Percentiles rank a stretch among this genome's conserved stretches.
Conservation (phyloP, 2,329 filamentous ascomycete genomes). For the Pleomassaria siparia region DNA sequence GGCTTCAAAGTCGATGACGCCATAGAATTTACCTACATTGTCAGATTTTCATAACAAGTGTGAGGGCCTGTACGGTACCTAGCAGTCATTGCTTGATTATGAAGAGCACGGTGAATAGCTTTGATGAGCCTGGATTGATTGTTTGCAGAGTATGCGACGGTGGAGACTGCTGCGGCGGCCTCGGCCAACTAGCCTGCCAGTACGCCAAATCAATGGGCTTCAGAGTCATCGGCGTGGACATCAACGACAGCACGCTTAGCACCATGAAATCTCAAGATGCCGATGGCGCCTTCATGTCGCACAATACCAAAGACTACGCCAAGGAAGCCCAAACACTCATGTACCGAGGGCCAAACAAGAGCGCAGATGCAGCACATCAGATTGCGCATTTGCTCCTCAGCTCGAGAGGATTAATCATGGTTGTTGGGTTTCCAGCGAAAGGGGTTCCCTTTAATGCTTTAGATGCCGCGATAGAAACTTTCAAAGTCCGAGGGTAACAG, state of each 20-base stretch:
- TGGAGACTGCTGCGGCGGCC: conserved; percentile 48
- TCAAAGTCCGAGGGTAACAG: conserved; percentile 43
- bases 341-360: conserved; percentile 30
- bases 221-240: conserved; percentile 45
- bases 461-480: conserved; percentile 38
- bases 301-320: conserved; percentile 33
- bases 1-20: conserved; percentile 46
- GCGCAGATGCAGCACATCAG: conserved; percentile 39
- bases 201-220: conserved; percentile 49
- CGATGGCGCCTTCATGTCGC: conserved; percentile 44
- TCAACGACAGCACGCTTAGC: conserved; percentile 43
- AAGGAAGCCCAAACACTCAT: conserved; percentile 40
- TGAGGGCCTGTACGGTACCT: conserved; percentile 47
- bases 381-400: conserved; percentile 36
- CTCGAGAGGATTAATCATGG: conserved; percentile 42
- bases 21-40: conserved; percentile 49
- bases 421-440: conserved; percentile 32
- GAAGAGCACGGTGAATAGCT: conserved; percentile 20
- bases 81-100: conserved; percentile 40
- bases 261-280: conserved; percentile 39
- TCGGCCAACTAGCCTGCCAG: conserved; percentile 48
- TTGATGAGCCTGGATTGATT: conserved; percentile 47
- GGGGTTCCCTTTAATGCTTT: conserved; percentile 15
- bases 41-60: conserved; percentile 49
- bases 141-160: conserved; percentile 50